Percentiles rank a stretch among this genome's conserved stretches.
These are phyloP conservation scores for Amanita rimosa DNA, from an alignment of 768 basidiomycete genomes.

Conservation along the genomic window DNA sequence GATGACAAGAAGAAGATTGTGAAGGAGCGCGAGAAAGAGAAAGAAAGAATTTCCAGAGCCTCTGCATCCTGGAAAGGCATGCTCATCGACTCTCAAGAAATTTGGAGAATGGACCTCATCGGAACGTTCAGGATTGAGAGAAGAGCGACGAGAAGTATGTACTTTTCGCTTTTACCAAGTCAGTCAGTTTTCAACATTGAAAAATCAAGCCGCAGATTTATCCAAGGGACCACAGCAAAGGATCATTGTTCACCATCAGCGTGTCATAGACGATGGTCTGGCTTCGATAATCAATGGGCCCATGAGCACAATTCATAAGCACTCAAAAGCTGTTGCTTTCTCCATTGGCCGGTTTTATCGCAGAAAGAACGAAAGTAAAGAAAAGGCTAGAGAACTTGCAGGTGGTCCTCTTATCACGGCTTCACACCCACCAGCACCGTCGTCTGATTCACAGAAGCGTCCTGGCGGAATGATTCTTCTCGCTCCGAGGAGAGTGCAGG, in stretches of 20 bases:
- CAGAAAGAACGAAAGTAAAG: constrained; percentile 8
- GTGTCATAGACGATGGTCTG: constrained; percentile 31
- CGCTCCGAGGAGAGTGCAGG: constrained; percentile 67
- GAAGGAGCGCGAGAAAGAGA: constrained; percentile 9
- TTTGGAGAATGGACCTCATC: constrained; percentile 54
- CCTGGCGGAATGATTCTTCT: constrained; percentile 46
- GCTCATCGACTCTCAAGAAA: constrained; percentile 42
- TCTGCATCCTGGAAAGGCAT: constrained; percentile 32
- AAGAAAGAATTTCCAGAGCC: constrained; percentile 12
- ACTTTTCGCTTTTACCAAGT: constrained; percentile 2
- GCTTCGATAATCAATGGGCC: constrained; percentile 38
- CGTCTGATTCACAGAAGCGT: constrained; percentile 15
- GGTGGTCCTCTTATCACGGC: constrained; percentile 2
- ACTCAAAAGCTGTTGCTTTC: constrained; percentile 70
- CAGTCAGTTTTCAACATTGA: neutral
- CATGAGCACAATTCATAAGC: constrained; percentile 64
- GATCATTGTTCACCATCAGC: constrained; percentile 46
- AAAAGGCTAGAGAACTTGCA: constrained; percentile 3
- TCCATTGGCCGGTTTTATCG: constrained; percentile 63
- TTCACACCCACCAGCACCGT: neutral
- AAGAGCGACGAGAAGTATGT: constrained; percentile 28
- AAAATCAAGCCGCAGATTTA: constrained; percentile 30
- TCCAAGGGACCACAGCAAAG: constrained; percentile 59
- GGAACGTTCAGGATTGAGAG: constrained; percentile 55
- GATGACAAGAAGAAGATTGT: constrained; percentile 13